phyloP scores from a whole-genome alignment of 805 yeast genomes.

The Sporopachydermia quercuum region DNA sequence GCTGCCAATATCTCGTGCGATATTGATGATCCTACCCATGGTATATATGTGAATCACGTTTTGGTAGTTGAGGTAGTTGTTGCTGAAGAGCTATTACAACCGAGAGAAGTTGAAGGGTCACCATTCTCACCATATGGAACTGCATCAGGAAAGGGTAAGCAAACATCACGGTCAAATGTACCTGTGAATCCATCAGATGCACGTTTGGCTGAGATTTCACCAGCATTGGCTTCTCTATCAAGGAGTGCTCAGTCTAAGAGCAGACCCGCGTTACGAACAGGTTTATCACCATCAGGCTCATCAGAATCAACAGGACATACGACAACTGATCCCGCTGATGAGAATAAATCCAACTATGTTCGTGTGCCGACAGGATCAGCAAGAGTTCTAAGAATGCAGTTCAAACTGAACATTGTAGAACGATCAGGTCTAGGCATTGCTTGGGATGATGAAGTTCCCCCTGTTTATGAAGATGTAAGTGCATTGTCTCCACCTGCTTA shows the following conservation, averaged over 20 bases:
- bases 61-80: conserved; percentile 81
- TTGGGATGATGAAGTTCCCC: conserved; percentile 99
- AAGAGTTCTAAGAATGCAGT: conserved; percentile 87
- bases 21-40: conserved; percentile 66
- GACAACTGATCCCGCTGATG: conserved; percentile 5
- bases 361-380: conserved; percentile 93
- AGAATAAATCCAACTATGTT: conserved; percentile 16
- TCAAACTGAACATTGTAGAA: conserved; percentile 69
- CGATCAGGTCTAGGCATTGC: conserved; percentile 92
- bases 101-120: conserved; percentile 9
- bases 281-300: too few relatives aligned
- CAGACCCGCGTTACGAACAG: too few relatives aligned
- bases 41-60: conserved; percentile 62
- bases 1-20: conserved; percentile 60
- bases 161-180: conserved; percentile 17
- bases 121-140: conserved; percentile 12
- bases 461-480: conserved; percentile 75
- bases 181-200: conserved; percentile 17
- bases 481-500: conserved; percentile 84
- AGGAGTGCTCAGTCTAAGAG: conserved; percentile 4
- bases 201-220: conserved; percentile 28
- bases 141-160: conserved; percentile 16
- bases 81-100: conserved; percentile 69
- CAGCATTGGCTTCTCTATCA: conserved; percentile 20
- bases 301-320: too few relatives aligned